A percentile compares a stretch with the other conserved stretches of the same genome.
Conservation (phyloP, 768 basidiomycete genomes). For the Hygrophorus pudorinus region DNA sequence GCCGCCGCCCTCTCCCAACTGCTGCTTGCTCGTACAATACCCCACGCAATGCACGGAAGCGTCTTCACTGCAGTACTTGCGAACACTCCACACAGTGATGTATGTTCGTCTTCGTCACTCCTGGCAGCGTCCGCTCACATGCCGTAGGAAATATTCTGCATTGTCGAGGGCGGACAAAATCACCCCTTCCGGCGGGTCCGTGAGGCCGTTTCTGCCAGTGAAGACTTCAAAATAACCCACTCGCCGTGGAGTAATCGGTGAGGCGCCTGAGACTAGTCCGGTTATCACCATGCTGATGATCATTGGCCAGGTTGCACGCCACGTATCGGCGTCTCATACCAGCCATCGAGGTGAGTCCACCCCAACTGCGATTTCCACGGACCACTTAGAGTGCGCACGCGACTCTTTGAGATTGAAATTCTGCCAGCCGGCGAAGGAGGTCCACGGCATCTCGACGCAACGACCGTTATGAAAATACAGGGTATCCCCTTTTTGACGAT, state of each 20-base stretch:
- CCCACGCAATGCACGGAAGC: slow-evolving; percentile 78
- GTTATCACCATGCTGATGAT: slow-evolving; percentile 7
- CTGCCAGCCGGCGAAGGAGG: slow-evolving; percentile 75
- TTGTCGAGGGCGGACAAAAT: slow-evolving; percentile 64
- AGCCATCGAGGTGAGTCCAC: slow-evolving; percentile 53
- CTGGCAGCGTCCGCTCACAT: neutral
- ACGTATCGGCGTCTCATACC: slow-evolving; percentile 72
- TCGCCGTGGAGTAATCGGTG: slow-evolving; percentile 87
- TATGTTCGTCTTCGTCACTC: slow-evolving; percentile 23
- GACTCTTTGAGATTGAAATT: slow-evolving; percentile 59
- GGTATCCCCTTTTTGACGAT: slow-evolving; percentile 74
- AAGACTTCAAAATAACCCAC: slow-evolving; percentile 55
- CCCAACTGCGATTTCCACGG: slow-evolving; percentile 7
- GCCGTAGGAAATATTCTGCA: slow-evolving; percentile 73
- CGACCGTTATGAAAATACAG: slow-evolving; percentile 59
- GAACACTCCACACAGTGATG: slow-evolving; percentile 56
- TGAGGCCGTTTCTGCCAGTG: slow-evolving; percentile 56
- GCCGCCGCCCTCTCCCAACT: slow-evolving; percentile 63
- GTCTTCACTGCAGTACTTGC: slow-evolving; percentile 62
- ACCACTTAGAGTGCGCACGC: slow-evolving; percentile 4
- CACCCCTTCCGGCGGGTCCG: slow-evolving; percentile 77
- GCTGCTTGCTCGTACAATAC: slow-evolving; percentile 45
- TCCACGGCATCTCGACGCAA: slow-evolving; percentile 59
- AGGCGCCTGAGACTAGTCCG: slow-evolving; percentile 9
- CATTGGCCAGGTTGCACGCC: slow-evolving; percentile 49